phyloP scores from a whole-genome alignment of 1,284 basidiomycete species.

The Apiotrichum siamense region DNA sequence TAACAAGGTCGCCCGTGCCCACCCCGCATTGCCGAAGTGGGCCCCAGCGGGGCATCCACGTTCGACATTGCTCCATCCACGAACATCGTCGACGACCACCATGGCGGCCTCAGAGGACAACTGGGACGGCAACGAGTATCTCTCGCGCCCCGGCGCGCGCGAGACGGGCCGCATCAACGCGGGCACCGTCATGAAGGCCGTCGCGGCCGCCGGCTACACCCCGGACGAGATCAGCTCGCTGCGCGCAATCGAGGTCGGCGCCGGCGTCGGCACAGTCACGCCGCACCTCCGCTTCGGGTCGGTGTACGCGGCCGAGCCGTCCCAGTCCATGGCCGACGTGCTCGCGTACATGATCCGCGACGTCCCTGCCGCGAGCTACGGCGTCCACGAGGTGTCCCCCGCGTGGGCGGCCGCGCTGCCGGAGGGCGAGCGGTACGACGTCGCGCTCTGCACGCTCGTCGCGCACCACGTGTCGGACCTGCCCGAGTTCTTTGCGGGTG shows the following conservation, averaged over 20 bases:
- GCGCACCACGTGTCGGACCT: constrained; percentile 33
- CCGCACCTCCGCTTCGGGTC: constrained; percentile 23
- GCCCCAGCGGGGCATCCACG: too few species aligned
- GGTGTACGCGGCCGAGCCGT: constrained; percentile 34
- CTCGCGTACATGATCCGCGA: constrained; percentile 12
- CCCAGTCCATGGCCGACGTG: constrained; percentile 27
- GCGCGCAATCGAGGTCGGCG: constrained; percentile 34
- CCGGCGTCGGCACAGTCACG: constrained; percentile 35
- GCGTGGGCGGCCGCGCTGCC: constrained; percentile 9
- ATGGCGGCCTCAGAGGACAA: constrained; percentile 17
- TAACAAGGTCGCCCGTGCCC: too few species aligned
- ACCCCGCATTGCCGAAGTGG: too few species aligned
- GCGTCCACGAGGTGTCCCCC: constrained; percentile 21
- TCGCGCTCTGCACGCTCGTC: constrained; percentile 31
- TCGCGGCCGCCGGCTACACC: constrained; percentile 15
- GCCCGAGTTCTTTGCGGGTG: constrained; percentile 5
- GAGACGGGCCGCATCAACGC: constrained; percentile 8
- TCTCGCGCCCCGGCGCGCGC: constrained; percentile 22
- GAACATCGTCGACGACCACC: too few species aligned
- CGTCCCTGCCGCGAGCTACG: constrained; percentile 7
- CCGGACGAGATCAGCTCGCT: constrained; percentile 4
- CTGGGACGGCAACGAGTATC: constrained; percentile 35
- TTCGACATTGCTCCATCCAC: too few species aligned
- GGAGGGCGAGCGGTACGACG: constrained; percentile 17
- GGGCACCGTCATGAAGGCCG: constrained; percentile 20